Base-by-base conservation (phyloP, 1,284 basidiomycete genomes). In the Tylopilus sp. region DNA sequence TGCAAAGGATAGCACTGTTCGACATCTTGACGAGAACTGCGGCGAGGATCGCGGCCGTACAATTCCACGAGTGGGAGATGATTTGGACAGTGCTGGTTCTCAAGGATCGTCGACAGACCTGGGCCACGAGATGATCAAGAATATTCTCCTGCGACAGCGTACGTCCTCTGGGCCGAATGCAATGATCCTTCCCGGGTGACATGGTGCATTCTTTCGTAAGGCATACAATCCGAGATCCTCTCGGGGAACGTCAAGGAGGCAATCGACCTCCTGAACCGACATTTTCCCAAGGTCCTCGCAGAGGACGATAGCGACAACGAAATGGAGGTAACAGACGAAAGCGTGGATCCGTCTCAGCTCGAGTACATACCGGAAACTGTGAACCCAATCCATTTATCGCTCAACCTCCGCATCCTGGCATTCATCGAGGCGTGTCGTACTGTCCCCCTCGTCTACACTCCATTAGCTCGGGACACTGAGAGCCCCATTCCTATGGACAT, bases 381-480 rank as follows among this genome's bases (percentile, higher is more conserved):
- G 8, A 77, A 89, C 41, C 86, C 90, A 15, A 69, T 74, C 2
- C 89, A 92, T 59, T 74, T 95, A 40, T 72, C 75, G 31, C 78
- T 95, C 55, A 92, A 94, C 59, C 78, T 95, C 41, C 87, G 86
- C 56, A 87, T 94, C 31, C 82, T 88, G 39, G 79, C 81, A 0
- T 94, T 93, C 68, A 82, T 89, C 57, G 92, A 95, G 66, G 76
- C 84, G 8, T 84, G 88, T 54, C 82, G 92, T 29, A 84, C 86
- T 0, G 65, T 80, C 4, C 83, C 87, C 12, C 73, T 89, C 3
- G 68, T 69, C 4, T 79, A 77, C 58, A 37, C 21, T 2, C 46
- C 63, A 4, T 52, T 45, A 2, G 29, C 13, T 26, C 49, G 26
- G 29, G 23, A 28, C 31, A 5, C 19, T 26, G 44, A 44, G 34